Percentiles rank a stretch among this genome's conserved stretches.
Evolutionary conservation across 2,329 filamentous ascomycete genomes (phyloP).

Genomic region (Colletotrichum liaoningense): DNA sequence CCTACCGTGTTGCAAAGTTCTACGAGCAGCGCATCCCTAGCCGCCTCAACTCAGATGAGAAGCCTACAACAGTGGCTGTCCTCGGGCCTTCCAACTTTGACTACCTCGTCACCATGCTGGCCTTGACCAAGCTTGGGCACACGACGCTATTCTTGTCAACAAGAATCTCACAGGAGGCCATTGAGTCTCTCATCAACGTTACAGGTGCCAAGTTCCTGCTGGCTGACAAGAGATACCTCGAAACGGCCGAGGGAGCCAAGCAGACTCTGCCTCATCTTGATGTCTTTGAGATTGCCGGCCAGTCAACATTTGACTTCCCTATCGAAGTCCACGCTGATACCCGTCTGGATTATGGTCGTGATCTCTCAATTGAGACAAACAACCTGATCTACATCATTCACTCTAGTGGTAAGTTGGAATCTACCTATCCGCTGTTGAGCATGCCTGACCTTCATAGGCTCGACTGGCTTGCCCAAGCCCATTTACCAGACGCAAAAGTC

Average conservation of each 20-base stretch:
- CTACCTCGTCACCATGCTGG: conserved; percentile 65
- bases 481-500: conserved; percentile 68
- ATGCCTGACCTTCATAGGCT: conserved; percentile 50
- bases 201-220: conserved; percentile 43
- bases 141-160: conserved; percentile 54
- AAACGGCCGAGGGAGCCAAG: conserved; percentile 38
- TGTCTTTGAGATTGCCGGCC: conserved; percentile 42
- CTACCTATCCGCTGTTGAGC: no score
- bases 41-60: conserved; percentile 39
- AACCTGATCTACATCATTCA: conserved; percentile 47
- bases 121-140: conserved; percentile 65
- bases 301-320: conserved; percentile 43
- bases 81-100: conserved; percentile 65
- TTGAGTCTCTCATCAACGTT: conserved; percentile 43
- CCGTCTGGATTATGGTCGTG: conserved; percentile 45
- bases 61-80: conserved; percentile 56
- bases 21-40: conserved; percentile 40
- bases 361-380: conserved; percentile 40
- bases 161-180: conserved; percentile 45
- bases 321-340: conserved; percentile 46
- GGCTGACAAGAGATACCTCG: conserved; percentile 39
- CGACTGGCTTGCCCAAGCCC: conserved; percentile 72
- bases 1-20: conserved; percentile 41
- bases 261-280: conserved; percentile 35
- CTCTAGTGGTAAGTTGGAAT: conserved; percentile 42